These are phyloP conservation scores for Cyberlindnera samutprakarnensis DNA, from an alignment of 805 yeast genomes.

Conservation along the genomic window DNA sequence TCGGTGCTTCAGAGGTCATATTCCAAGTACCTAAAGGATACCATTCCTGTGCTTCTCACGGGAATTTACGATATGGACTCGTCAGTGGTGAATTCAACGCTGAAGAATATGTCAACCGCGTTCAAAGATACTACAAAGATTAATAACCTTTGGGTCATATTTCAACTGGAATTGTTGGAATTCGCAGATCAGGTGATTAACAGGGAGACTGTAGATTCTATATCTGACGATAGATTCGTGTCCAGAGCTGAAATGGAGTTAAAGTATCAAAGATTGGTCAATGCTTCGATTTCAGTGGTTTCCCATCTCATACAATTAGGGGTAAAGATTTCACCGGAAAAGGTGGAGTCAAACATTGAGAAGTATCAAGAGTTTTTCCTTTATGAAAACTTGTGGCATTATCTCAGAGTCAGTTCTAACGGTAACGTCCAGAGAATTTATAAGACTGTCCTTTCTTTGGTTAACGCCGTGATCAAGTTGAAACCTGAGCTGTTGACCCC, in stretches of 20 bases:
- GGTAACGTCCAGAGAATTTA: constrained; percentile 34
- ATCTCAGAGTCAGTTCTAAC: constrained; percentile 25
- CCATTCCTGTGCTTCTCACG: constrained; percentile 65
- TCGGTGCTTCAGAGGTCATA: constrained; percentile 43
- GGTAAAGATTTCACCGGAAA: constrained; percentile 13
- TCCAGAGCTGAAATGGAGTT: constrained; percentile 56
- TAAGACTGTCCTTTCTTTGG: constrained; percentile 32
- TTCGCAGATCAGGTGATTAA: constrained; percentile 45
- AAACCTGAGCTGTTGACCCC: constrained; percentile 16
- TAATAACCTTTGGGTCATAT: constrained; percentile 52
- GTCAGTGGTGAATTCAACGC: constrained; percentile 45
- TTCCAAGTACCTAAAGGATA: constrained; percentile 59
- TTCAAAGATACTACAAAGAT: constrained; percentile 52
- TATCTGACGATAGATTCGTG: constrained; percentile 70
- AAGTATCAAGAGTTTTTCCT: constrained; percentile 29
- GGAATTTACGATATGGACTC: constrained; percentile 70
- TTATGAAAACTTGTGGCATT: constrained; percentile 39
- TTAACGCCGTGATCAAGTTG: constrained; percentile 24
- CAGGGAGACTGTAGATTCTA: constrained; percentile 50
- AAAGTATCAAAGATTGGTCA: constrained; percentile 54
- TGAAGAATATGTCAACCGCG: constrained; percentile 37
- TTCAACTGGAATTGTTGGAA: constrained; percentile 47
- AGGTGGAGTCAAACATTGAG: constrained; percentile 15
- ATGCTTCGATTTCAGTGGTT: constrained; percentile 43
- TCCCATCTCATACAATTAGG: constrained; percentile 24